These are phyloP conservation scores for Leucaena leucocephala DNA, from an alignment of 306 rosid species.

Conservation along the genomic window DNA sequence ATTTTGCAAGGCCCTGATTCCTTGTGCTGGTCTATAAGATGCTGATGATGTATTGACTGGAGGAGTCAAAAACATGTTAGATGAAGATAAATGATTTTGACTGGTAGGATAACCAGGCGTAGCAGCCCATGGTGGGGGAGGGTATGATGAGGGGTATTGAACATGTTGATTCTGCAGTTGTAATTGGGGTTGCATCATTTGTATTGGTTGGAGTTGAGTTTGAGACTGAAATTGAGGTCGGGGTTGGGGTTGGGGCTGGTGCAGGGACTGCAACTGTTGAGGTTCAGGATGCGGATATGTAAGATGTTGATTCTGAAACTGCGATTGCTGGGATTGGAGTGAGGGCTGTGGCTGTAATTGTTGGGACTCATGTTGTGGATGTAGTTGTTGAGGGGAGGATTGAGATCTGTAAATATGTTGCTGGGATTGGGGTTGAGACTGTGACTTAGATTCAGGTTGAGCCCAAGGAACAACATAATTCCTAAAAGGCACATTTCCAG, in stretches of 20 bases:
- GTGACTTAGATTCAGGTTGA: slow-evolving; percentile 55
- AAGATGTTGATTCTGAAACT: slow-evolving; percentile 28
- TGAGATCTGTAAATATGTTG: slow-evolving; percentile 37
- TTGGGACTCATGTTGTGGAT: slow-evolving; percentile 40
- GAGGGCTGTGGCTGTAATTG: slow-evolving; percentile 18
- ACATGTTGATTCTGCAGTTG: slow-evolving; percentile 45
- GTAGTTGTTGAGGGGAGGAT: slow-evolving; percentile 22
- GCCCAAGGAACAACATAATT: slow-evolving; percentile 96
- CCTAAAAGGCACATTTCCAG: slow-evolving; percentile 50
- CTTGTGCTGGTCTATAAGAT: slow-evolving; percentile 47
- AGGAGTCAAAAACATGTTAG: slow-evolving; percentile 41
- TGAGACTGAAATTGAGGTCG: slow-evolving; percentile 3
- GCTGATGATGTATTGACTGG: slow-evolving; percentile 44
- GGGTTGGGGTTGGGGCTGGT: neutral
- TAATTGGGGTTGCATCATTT: slow-evolving; percentile 31
- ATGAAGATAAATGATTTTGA: slow-evolving; percentile 48
- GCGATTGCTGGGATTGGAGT: slow-evolving; percentile 19
- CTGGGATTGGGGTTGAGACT: slow-evolving; percentile 50
- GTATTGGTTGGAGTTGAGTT: slow-evolving; percentile 36
- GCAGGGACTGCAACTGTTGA: slow-evolving; percentile 21
- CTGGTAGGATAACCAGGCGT: slow-evolving; percentile 63
- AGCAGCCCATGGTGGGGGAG: slow-evolving; percentile 95
- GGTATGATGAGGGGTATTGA: slow-evolving; percentile 60
- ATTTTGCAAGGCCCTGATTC: slow-evolving; percentile 55
- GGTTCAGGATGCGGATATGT: slow-evolving; percentile 6